Conservation (phyloP, 495 filamentous ascomycete species). For the Penicillium atrosanguineum region DNA sequence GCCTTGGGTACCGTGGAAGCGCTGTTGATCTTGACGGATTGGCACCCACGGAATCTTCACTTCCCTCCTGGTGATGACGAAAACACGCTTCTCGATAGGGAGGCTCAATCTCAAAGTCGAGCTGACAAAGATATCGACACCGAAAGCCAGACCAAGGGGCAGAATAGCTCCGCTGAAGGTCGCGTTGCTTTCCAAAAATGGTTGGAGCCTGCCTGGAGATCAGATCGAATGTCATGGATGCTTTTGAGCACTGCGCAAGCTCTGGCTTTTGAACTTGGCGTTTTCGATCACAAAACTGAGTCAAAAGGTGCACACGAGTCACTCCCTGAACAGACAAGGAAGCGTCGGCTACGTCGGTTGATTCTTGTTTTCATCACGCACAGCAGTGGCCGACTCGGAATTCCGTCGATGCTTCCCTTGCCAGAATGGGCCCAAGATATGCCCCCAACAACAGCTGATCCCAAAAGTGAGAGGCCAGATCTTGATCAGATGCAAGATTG, state of each 20-base stretch:
- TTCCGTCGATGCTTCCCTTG: conserved; percentile 87
- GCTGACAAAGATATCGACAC: conserved; percentile 33
- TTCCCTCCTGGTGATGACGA: conserved; percentile 87
- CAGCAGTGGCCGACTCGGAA: conserved; percentile 84
- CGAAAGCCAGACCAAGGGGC: conserved; percentile 29
- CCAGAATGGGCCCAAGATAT: conserved; percentile 54
- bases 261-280: conserved; percentile 87
- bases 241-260: conserved; percentile 85
- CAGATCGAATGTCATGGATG: conserved; percentile 99
- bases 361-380: conserved; percentile 89
- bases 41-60: conserved; percentile 92
- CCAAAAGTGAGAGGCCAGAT: conserved; percentile 28
- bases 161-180: conserved; percentile 54
- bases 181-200: conserved; percentile 80
- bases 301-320: conserved; percentile 50
- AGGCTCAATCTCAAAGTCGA: conserved; percentile 40
- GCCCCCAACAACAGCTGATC: conserved; percentile 27
- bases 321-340: conserved; percentile 64
- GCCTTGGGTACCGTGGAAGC: conserved; percentile 93
- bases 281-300: conserved; percentile 81
- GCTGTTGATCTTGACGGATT: conserved; percentile 89
- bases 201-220: conserved; percentile 94
- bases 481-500: conserved; percentile 71
- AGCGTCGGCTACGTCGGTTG: conserved; percentile 77
- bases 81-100: conserved; percentile 55